Base-by-base conservation (phyloP, 225 moss, liverwort and hornwort genomes). In the Ulota crispa region DNA sequence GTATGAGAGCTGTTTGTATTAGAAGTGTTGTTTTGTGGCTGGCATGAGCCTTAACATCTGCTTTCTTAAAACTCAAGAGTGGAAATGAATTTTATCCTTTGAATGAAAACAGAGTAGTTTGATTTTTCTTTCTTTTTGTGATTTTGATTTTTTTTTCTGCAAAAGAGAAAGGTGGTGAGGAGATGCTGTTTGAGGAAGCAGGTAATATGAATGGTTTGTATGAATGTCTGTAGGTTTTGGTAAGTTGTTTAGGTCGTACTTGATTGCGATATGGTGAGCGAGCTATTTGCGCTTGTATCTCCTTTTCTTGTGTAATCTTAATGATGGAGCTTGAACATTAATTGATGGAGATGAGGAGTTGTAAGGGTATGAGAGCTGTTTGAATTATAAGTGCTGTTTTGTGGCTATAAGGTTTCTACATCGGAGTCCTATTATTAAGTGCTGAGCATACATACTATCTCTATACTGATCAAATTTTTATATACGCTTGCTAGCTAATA, bases 281-380 rank as follows among this genome's bases (percentile, higher is more conserved):
- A 71, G 37, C 52, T 78, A 14, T 60, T 43, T 65, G 53, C 36
- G 11, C 42, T 50, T 6, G 34, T 79, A 45, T 1, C 34, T 3
- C 4, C 31, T 20, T 66, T 36, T 5, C 54, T 45, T 36, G 3
- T 69, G 19, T 76, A 37, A 39, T 59, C 4, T 75, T 76, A 69
- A 34, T 30, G 57, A 73, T 0, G 1, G 45, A 20, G 55, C 73
- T 69, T 64, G 64, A 57, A 45, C 1, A 28, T 47, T 64, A 30
- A 28, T 79, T 55, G 82, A 50, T 82, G 1, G 39, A 53, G 75
- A 50, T 39, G 57, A 37, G 47, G 47, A 65, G 39, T 76, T 12
- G 23, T 73, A 54, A 32, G 34, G 14, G 13, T 37, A 12, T 41
- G 53, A 31, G 63, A 56, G 26, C 26, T 20, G 30, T 68, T 42